Base-by-base conservation (phyloP, 345 rosid species). In the Syzygium aromaticum region DNA sequence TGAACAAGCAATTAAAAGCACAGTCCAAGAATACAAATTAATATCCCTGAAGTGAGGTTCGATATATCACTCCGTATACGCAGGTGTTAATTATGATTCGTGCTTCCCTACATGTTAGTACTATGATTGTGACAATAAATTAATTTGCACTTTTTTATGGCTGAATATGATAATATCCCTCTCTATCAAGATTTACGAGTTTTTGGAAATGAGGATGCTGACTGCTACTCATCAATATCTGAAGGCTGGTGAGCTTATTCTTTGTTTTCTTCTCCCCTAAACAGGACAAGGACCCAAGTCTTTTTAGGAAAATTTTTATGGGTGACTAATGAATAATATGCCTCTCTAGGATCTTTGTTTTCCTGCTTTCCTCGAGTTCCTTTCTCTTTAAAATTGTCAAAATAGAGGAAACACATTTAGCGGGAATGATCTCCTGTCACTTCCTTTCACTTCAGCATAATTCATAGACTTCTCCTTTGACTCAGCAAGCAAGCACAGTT, bases 1-100 rank as follows among this genome's bases (percentile, higher is more conserved):
- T 86, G 99, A 97, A 86, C 92, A 93, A 86, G 97, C 98, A 84
- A 94, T 96, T 88, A 94, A 92, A 80, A 93, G 90, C 92, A 94
- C 98, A 77, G 91, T 94, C 90, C 92, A 91, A 83, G 92, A 91
- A 86, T 97, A 96, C 91, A 97, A 97, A 90, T 93, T 92, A 80
- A 93, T 96, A 80, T 90, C 94, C 85, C 87, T 95, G 87, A 92
- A 91, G 87, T 96, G 59, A 84, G 85, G 85, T 84, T 84, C 54
- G 21, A 8, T 84, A 59, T 53, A 28, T 52, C 54, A 27, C 85
- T 52, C 38, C 28, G 85, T 52, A 52, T 17, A 84, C 11, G 16
- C 52, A 84, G 85, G 16, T 84, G 16, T 33, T 9, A 52, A 38
- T 84, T 56, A 25, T 28, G 22, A 54, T 40, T 30, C 12, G 27